Evolutionary conservation across 768 basidiomycete species (phyloP), one percentile per base, ranked within the genome.

Genomic region (Rhodotorula kratochvilovae): DNA sequence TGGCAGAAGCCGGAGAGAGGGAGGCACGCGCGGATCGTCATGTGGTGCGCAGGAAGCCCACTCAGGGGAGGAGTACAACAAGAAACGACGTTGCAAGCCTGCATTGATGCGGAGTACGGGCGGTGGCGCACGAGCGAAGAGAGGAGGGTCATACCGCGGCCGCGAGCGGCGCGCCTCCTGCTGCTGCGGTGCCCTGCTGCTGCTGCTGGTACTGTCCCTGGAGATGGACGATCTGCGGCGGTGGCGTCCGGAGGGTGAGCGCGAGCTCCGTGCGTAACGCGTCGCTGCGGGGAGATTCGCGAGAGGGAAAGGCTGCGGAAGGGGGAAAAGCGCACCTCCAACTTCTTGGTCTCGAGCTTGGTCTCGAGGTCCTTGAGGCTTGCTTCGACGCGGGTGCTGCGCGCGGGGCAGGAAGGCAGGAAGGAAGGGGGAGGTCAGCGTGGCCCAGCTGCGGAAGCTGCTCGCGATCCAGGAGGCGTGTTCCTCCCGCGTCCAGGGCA

Each of bases 341-440:
- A 77, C 81, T 90, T 92, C 82, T 90, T 92, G 78, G 86, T 87
- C 75, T 93, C 91, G 64, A 88, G 84, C 76, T 88, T 90, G 42
- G 84, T 84, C 74, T 88, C 87, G 35, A 89, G 82, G 7, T 94
- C 91, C 78, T 90, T 88, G 57, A 97, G 83, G 79, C 91, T 90
- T 15, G 77, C 80, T 80, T 96, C 94, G 3, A 92, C 86, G 33
- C 92, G 86, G 81, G 89, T 89, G 67, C 88, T 89, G 70, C 48
- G 55, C 23, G 45, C 19, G 39, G n/a, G 35, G 54, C 48, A 27
- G 65, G 78, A n/a, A n/a, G n/a, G n/a, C n/a, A n/a, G n/a, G n/a
- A n/a, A n/a, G n/a, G n/a, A n/a, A n/a, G 33, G 77, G 74, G 45
- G 25, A 56, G 17, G 10, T n/a, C 53, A 36, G 33, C 3, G 17